These are phyloP conservation scores for Protea cynaroides DNA, from an alignment of 164 flowering plant genomes.

Conservation along the genomic window DNA sequence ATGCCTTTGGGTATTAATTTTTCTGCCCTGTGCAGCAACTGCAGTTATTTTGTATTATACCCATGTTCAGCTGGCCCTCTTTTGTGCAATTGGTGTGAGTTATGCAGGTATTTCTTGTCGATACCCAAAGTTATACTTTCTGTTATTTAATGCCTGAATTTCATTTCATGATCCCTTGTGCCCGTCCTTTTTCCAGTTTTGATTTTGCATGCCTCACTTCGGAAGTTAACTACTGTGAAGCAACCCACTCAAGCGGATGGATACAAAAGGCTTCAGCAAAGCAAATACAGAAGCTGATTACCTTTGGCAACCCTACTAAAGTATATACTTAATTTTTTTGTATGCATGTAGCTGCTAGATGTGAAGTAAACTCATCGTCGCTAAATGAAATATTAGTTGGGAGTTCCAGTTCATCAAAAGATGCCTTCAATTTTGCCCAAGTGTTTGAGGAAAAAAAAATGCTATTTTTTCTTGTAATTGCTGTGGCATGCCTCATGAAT, in stretches of 20 bases:
- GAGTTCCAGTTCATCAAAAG: background rate
- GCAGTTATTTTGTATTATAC: slow-evolving; percentile 49
- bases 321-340: background rate
- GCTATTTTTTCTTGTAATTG: too few relatives aligned
- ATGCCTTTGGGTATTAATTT: background rate
- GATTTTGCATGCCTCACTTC: slow-evolving; percentile 54
- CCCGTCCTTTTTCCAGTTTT: slow-evolving; percentile 26
- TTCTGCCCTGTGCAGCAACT: slow-evolving; percentile 46
- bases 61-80: slow-evolving; percentile 70
- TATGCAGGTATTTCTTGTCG: slow-evolving; percentile 49
- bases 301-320: background rate
- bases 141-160: background rate
- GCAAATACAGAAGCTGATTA: slow-evolving; percentile 13
- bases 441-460: too few relatives aligned
- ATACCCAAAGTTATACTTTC: background rate
- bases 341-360: background rate
- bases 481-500: too few relatives aligned
- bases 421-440: too few relatives aligned
- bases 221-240: slow-evolving; percentile 61
- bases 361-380: background rate
- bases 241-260: slow-evolving; percentile 25
- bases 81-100: slow-evolving; percentile 51
- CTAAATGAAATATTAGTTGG: background rate
- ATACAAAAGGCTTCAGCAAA: slow-evolving; percentile 16
- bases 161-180: background rate